Evolutionary conservation across 2,329 filamentous ascomycete genomes (phyloP).

Genomic region (Alternaria consortialis): DNA sequence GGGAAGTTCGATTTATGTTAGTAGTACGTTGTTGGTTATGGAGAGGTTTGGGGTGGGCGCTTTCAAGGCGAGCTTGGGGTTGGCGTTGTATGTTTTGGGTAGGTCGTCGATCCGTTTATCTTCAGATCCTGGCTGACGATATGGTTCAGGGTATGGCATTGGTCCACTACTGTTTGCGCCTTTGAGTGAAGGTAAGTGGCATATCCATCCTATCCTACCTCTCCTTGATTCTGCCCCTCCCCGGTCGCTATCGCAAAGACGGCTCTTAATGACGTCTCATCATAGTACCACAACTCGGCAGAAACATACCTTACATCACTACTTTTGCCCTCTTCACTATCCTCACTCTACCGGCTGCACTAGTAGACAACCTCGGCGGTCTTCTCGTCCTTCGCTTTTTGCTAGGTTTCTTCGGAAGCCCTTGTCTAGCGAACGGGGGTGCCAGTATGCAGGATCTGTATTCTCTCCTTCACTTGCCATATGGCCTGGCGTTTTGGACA

Average conservation of each 20-base stretch:
- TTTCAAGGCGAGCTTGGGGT: slow-evolving; percentile 64
- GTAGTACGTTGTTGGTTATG: slow-evolving; percentile 58
- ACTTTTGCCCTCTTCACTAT: slow-evolving; percentile 75
- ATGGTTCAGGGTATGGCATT: slow-evolving; percentile 61
- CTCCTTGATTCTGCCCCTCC: background rate
- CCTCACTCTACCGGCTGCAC: slow-evolving; percentile 69
- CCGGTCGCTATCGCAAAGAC: background rate
- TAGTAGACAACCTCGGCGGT: slow-evolving; percentile 70
- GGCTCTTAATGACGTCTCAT: background rate
- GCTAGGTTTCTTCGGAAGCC: slow-evolving; percentile 52
- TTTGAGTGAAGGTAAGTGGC: slow-evolving; percentile 60
- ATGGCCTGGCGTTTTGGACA: slow-evolving; percentile 56
- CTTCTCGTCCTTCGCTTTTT: slow-evolving; percentile 64
- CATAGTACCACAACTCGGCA: slow-evolving; percentile 57
- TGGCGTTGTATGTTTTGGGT: slow-evolving; percentile 68
- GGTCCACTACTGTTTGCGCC: slow-evolving; percentile 73
- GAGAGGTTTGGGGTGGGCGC: slow-evolving; percentile 62
- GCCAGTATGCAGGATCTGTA: slow-evolving; percentile 52
- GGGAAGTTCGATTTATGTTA: slow-evolving; percentile 62
- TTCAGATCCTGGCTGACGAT: background rate
- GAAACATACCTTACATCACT: slow-evolving; percentile 72
- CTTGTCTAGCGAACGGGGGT: slow-evolving; percentile 51
- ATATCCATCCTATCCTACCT: too few relatives aligned
- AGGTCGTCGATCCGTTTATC: background rate
- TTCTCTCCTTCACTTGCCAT: slow-evolving; percentile 55